Percentiles rank a stretch among this genome's conserved stretches.
Conservation (phyloP, 106 monocot species). For the Allium cepa region DNA sequence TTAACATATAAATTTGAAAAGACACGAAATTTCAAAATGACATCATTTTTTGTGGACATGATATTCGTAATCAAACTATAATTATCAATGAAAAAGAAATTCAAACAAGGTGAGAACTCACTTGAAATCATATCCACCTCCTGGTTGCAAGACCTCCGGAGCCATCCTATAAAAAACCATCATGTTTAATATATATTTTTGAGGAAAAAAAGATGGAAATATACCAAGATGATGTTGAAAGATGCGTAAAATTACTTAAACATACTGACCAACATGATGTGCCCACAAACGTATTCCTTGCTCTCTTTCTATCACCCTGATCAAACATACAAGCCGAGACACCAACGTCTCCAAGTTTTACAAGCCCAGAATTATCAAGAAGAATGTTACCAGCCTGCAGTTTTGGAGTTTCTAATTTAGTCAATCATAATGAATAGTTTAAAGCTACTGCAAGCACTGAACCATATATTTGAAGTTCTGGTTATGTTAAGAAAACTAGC, state of each 20-base stretch:
- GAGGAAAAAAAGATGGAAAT: slow-evolving; percentile 1
- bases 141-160: slow-evolving; percentile 97
- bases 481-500: background rate
- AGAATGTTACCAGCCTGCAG: slow-evolving; percentile 95
- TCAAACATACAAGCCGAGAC: slow-evolving; percentile 98
- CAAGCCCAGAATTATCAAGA: slow-evolving; percentile 68
- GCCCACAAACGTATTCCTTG: slow-evolving; percentile 95
- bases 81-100: too few relatives aligned
- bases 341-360: slow-evolving; percentile 94
- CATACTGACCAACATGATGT: slow-evolving; percentile 79
- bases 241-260: background rate
- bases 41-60: too few relatives aligned
- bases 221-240: background rate
- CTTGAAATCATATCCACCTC: slow-evolving; percentile 95
- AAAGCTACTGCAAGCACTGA: too few relatives aligned
- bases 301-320: slow-evolving; percentile 69
- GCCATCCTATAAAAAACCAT: slow-evolving; percentile 62
- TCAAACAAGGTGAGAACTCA: slow-evolving; percentile 21
- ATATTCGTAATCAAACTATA: too few relatives aligned
- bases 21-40: too few relatives aligned
- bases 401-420: background rate
- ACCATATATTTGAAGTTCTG: background rate
- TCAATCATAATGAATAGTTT: too few relatives aligned
- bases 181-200: background rate
- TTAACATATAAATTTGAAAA: too few relatives aligned